phyloP scores from a whole-genome alignment of 352 stramenopile species.

The Globisporangium sylvaticum region DNA sequence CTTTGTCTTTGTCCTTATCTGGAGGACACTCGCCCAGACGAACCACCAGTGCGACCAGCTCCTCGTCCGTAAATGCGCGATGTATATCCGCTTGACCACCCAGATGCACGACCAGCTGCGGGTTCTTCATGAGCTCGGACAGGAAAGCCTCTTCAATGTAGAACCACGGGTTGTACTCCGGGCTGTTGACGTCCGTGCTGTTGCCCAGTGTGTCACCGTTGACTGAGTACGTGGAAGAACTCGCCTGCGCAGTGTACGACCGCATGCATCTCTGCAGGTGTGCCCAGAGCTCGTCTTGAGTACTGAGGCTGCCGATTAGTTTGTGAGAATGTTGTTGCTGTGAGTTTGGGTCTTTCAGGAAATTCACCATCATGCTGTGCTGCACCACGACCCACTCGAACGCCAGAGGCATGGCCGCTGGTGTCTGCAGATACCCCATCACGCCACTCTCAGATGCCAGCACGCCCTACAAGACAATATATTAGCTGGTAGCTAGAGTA shows the following conservation, averaged over 20 bases:
- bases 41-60: conserved; percentile 26
- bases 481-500: not conserved
- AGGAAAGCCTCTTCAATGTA: conserved; percentile 42
- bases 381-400: conserved; percentile 57
- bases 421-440: conserved; percentile 37
- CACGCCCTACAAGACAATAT: conserved; percentile 28
- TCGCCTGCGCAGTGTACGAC: conserved; percentile 32
- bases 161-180: conserved; percentile 65
- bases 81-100: conserved; percentile 62
- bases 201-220: conserved; percentile 49
- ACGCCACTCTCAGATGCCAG: conserved; percentile 19
- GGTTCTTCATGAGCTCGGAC: conserved; percentile 47
- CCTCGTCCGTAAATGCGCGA: conserved; percentile 33
- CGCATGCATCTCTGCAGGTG: conserved; percentile 30
- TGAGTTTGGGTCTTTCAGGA: not conserved
- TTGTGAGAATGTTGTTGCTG: no score
- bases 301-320: not conserved
- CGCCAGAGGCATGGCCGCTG: conserved; percentile 27
- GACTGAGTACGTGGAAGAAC: conserved; percentile 20
- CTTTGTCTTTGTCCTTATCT: not conserved
- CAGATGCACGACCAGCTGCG: conserved; percentile 51
- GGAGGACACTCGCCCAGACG: not conserved
- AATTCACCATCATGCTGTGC: conserved; percentile 27
- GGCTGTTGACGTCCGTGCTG: conserved; percentile 21
- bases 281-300: conserved; percentile 24